Base-by-base conservation (phyloP, 1,139 yeast species). In the Pichia sp. region DNA sequence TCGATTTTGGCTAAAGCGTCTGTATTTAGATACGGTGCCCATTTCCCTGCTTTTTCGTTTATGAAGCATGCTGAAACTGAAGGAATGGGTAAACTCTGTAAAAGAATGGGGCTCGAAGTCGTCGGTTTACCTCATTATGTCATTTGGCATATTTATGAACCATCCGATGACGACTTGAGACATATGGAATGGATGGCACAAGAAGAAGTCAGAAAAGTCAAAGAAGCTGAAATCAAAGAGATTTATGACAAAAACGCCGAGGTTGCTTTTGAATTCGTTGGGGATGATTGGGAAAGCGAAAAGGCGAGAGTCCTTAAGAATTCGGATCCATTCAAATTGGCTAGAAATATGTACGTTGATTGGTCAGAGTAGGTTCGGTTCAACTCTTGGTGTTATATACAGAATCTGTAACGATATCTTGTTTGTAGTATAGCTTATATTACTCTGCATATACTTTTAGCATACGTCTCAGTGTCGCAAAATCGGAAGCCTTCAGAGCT, bases 161-260 rank as follows among this genome's bases (percentile, higher is more conserved):
- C 95, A 39, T 85, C 95, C 63, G 95, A 84, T 60, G 97, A 90
- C 59, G 97, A 88, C 64, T 69, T 87, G 52, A 76, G 85, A 65
- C 95, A 87, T 61, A 87, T 87, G 95, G 95, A 85, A 61, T 86
- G 95, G 95, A 85, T 87, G 95, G 95, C 95, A 1, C 77, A 85
- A 57, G 95, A 87, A 64, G 95, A 87, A 62, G 79, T 79, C 47
- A 76, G 94, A 52, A 79, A 77, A 56, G 69, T 75, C 51, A 83
- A 78, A 60, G 32, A 39, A 8, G 87, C 84, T 57, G 78, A 76
- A 42, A 75, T 77, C 60, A 69, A 80, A 49, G 75, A 75, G 57
- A 80, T 79, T 59, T 85, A 85, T 62, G 82, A 83, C 54, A 79
- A 79, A 57, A 79, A 81, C 31, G 86, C 92, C 86, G 76, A 72